phyloP scores from a whole-genome alignment of 768 basidiomycete genomes.

The Scleroderma bovista region DNA sequence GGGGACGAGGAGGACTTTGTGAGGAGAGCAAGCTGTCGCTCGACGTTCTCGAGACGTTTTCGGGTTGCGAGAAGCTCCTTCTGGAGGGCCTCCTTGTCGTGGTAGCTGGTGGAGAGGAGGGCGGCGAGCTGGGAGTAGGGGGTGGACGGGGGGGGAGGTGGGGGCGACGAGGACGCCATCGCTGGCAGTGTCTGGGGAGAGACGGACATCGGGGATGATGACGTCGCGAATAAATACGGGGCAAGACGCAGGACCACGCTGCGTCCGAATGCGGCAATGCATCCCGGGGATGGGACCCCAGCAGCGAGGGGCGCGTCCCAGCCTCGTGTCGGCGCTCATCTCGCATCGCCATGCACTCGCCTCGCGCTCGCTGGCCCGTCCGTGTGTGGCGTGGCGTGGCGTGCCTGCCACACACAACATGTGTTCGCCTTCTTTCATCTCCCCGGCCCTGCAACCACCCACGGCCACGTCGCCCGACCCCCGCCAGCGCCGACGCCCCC shows the following conservation, averaged over 20 bases:
- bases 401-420: too few relatives aligned
- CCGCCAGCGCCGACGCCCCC: too few relatives aligned
- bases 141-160: slow-evolving; percentile 1
- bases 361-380: not conserved
- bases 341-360: slow-evolving; percentile 2
- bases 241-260: slow-evolving; percentile 17
- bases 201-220: not conserved
- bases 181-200: not conserved
- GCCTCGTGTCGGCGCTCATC: slow-evolving; percentile 30
- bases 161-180: not conserved
- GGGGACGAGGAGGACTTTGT: slow-evolving; percentile 18
- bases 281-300: slow-evolving; percentile 11
- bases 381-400: too few relatives aligned
- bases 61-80: slow-evolving; percentile 38
- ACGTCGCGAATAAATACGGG: slow-evolving; percentile 12
- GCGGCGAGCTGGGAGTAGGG: slow-evolving; percentile 49
- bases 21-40: slow-evolving; percentile 34
- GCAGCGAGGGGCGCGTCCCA: slow-evolving; percentile 5
- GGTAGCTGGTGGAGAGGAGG: slow-evolving; percentile 49
- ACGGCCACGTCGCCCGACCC: too few relatives aligned
- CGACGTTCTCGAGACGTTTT: slow-evolving; percentile 51
- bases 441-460: not conserved
- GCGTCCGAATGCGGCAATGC: slow-evolving; percentile 10
- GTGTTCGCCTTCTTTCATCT: not conserved
- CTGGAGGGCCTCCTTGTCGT: slow-evolving; percentile 46